Evolutionary conservation across 2,329 filamentous ascomycete genomes (phyloP).

Genomic region (Colletotrichum zoysiae): DNA sequence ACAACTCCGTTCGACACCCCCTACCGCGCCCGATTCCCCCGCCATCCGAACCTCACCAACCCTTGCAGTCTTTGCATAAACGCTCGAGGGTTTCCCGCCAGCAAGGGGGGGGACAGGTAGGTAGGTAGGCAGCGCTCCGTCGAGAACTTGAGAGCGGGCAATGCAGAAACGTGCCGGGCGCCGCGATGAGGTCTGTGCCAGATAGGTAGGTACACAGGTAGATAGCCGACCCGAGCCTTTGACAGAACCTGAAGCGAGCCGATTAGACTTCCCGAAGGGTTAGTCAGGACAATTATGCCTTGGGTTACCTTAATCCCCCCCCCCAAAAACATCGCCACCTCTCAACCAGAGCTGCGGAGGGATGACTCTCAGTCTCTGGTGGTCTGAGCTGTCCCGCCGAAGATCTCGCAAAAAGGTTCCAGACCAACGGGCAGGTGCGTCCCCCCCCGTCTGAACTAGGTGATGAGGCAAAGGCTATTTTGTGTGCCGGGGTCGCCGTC

Average conservation of each 20-base stretch:
- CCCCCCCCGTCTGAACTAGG: not conserved
- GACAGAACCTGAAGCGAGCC: not conserved
- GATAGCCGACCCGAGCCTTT: not conserved
- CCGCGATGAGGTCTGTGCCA: slow-evolving; percentile 4
- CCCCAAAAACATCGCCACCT: not conserved
- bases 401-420: not conserved
- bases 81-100: not conserved
- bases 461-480: not conserved
- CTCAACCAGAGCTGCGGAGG: not conserved
- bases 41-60: not conserved
- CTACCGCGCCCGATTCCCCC: not conserved
- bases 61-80: not conserved
- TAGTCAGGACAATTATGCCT: slow-evolving; percentile 2
- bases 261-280: slow-evolving; percentile 19
- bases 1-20: not conserved
- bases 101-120: no score
- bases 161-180: not conserved
- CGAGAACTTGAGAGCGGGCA: not conserved
- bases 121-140: no score
- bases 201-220: not conserved
- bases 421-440: not conserved
- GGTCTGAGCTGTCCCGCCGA: not conserved
- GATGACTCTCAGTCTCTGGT: not conserved
- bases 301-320: not conserved
- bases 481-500: not conserved